Evolutionary conservation across 495 filamentous ascomycete genomes (phyloP), one percentile per base, ranked within the genome.

Genomic region (Parathielavia appendiculata): DNA sequence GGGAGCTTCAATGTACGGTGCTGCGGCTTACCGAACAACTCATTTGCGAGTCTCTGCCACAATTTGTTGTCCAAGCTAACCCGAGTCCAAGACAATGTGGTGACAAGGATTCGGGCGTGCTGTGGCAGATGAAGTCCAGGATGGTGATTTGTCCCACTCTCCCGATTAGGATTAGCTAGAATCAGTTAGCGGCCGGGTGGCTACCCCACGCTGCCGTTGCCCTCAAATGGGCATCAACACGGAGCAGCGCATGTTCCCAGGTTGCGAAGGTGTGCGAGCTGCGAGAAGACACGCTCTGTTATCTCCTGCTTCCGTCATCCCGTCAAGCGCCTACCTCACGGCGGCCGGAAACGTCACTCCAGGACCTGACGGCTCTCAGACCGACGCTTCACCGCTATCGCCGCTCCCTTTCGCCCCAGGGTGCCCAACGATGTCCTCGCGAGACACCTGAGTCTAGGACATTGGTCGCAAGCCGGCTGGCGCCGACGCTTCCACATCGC

Each of bases 151-250:
- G 51, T 50, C 38, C 51, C 53, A 40, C 26, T 32, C 9, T 16
- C 60, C 56, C 51, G 26, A 59, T 56, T 35, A 40, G 56, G 56
- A 22, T 34, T 59, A 30, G 26, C 2, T 30, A 2, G 6, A 2
- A 30, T 30, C 6, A 2, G 6, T 30, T 30, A 48, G 57, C 56
- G 48, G 34, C 34, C 55, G 48, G 19, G 38, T 47, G 45, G 45
- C 54, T 64, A 59, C 62, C 62, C 62, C 62, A 61, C 62, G 62
- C 55, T 62, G 22, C 54, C 62, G 62, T 51, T 62, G 22, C 54
- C 14, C 32, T 16, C 44, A 30, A 30, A 44, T 32, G 36, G 49
- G 26, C 54, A 56, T 52, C 56, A 53, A 51, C 51, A 45, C 32
- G 41, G 43, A 34, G 36, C 17, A 44, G 32, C n/a, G n/a, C 6